Evolutionary conservation across 768 basidiomycete species (phyloP), one percentile per base, ranked within the genome.

Genomic region (Neoboletus brunneissimus): DNA sequence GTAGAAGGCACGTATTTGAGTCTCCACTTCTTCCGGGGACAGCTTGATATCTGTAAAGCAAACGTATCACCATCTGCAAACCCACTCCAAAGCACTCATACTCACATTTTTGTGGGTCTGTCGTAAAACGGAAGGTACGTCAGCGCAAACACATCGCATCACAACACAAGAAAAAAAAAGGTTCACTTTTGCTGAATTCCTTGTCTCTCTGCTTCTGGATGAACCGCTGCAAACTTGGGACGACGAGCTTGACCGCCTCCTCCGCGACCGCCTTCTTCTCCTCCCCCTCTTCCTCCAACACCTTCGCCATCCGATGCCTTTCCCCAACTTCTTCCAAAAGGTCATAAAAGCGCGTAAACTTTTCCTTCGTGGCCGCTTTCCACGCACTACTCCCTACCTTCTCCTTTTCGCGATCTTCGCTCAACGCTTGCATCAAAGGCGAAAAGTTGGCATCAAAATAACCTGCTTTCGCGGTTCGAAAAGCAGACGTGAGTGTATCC

Each of bases 391-490:
- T 71, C 27, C 78, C 79, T 8, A 70, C 74, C 63, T 82, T 81
- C 63, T 80, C 80, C 61, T 59, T 73, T 59, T 66, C 70, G 23
- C 68, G 64, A 73, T 84, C 74, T 74, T 82, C 67, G 71, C 77
- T 72, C 53, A 83, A 72, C 20, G 79, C 63, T 55, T 89, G 87
- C 76, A 93, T 83, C 48, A 93, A 73, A 12, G 88, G 86, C 8
- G 86, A 84, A 69, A 88, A 91, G 71, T 91, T 93, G 23, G 87
- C 77, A 58, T 92, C 91, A 57, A 91, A 91, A 71, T 94, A 94
- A 5, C 78, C 86, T 10, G 90, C 88, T 70, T 91, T 91, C 42
- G 91, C 87, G 0, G 85, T 91, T 37, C 90, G 84, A 74, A 85
- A 89, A 56, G 82, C 84, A 6, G 85, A 86, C 57, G 82, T 81